phyloP scores from a whole-genome alignment of 768 basidiomycete genomes.

The Plicaturopsis crispa region DNA sequence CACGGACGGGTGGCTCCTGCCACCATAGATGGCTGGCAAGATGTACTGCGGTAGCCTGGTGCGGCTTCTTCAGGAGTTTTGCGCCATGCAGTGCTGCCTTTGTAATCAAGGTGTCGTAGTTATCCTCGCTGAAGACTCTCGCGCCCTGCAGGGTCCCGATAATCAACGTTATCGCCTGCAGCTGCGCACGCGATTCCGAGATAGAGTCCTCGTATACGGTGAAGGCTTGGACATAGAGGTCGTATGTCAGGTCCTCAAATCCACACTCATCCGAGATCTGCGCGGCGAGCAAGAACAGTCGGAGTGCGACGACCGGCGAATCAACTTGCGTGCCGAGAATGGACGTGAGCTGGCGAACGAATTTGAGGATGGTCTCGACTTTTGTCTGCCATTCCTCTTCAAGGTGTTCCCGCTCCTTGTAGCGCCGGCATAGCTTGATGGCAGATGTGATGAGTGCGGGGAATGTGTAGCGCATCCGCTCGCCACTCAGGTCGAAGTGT shows the following conservation, averaged over 20 bases:
- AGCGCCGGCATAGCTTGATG: constrained; percentile 88
- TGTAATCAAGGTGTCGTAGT: constrained; percentile 96
- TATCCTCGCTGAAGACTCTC: constrained; percentile 87
- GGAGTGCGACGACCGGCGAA: constrained; percentile 84
- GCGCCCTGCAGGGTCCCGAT: constrained; percentile 87
- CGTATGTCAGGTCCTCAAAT: constrained; percentile 94
- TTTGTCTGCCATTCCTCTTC: constrained; percentile 84
- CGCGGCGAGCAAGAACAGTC: constrained; percentile 91
- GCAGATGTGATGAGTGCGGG: constrained; percentile 91
- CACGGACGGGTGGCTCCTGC: constrained; percentile 57
- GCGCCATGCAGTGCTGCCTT: constrained; percentile 98
- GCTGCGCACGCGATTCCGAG: constrained; percentile 89
- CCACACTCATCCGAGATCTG: constrained; percentile 93
- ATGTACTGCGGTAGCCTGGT: constrained; percentile 92
- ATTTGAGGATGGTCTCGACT: constrained; percentile 86
- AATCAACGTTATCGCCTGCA: constrained; percentile 95
- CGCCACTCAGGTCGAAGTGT: constrained; percentile 88
- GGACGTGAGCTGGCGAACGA: constrained; percentile 87
- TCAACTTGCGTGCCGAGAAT: constrained; percentile 93
- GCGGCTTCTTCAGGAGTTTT: constrained; percentile 95
- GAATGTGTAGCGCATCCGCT: constrained; percentile 95
- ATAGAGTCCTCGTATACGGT: constrained; percentile 98
- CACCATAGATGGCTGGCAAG: constrained; percentile 98
- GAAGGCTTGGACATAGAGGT: constrained; percentile 96
- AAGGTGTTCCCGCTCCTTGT: constrained; percentile 78